Base-by-base conservation (phyloP, 2,329 filamentous ascomycete genomes). In the Pyrenochaeta sp. region DNA sequence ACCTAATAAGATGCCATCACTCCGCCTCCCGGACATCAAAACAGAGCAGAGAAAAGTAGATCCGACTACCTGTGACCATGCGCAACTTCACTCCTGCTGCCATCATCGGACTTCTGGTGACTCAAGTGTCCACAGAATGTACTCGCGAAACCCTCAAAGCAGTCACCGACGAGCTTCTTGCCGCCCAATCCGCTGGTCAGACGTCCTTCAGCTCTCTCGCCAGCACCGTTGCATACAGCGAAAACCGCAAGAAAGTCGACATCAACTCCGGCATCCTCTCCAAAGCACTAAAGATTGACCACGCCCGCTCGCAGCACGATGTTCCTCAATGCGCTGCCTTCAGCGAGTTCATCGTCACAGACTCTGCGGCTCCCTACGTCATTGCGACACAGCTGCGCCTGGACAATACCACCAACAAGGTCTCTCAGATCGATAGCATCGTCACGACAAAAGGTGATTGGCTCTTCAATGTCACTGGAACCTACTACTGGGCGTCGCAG, bases 381-480 rank as follows among this genome's bases (percentile, higher is more conserved):
- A 68, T 75, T 48, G 64, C 61, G n/a, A 67, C 65, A 0, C 70
- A 72, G 47, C n/a, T 72, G 12, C 65, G 68, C 6, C 30, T 72
- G 12, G 67, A 68, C 48, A 70, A 71, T 56, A 50, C 60, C 2
- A 68, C 63, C 34, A 53, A 56, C 40, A 65, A 65, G 32, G 62
- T 72, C 9, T 53, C 50, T 19, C 56, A 65, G 32, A 66, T 73
- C 19, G 71, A 72, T 32, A 69, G 39, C 36, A 71, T 74, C 46
- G 57, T 67, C 12, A 74, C 72, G 7, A 70, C 59, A 0, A 72
- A 65, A 15, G 70, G 70, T 2, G 72, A 74, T 45, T 74, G 72
- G 72, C 60, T 72, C 1, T 74, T 74, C 63, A 74, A 74, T 47
- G 66, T 67, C 15, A 73, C 70, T 0, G 69, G 66, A 2, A 73